A percentile compares a stretch with the other conserved stretches of the same genome.
phyloP scores from a whole-genome alignment of 108 stramenopile genomes.

The Nitzschia inconspicua region DNA sequence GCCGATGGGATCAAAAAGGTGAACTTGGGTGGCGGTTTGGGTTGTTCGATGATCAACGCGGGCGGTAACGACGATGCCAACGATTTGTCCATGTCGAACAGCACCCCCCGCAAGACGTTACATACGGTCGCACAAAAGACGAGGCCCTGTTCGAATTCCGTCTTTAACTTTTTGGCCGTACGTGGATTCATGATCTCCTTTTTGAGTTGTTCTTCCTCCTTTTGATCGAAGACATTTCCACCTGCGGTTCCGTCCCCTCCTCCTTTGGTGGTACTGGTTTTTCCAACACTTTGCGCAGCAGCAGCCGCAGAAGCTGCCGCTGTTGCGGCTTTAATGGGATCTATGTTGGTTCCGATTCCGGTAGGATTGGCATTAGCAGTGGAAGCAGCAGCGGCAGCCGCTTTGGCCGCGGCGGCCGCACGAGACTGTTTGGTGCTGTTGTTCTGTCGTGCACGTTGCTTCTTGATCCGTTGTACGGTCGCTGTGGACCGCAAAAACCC shows the following conservation, averaged over 20 bases:
- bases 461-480: slow-evolving; percentile 67
- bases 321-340: slow-evolving; percentile 28
- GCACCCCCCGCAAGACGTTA: slow-evolving; percentile 43
- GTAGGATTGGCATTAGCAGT: no score
- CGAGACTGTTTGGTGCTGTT: slow-evolving; percentile 27
- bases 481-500: slow-evolving; percentile 73
- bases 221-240: slow-evolving; percentile 19
- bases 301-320: slow-evolving; percentile 12
- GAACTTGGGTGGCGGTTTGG: slow-evolving; percentile 9
- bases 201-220: slow-evolving; percentile 32
- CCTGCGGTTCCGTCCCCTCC: neutral
- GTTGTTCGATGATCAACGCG: slow-evolving; percentile 3
- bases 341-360: slow-evolving; percentile 13
- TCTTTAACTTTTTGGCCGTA: slow-evolving; percentile 67
- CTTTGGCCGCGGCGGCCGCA: slow-evolving; percentile 1
- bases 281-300: neutral
- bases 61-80: slow-evolving; percentile 19
- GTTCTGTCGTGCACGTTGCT: slow-evolving; percentile 64
- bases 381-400: neutral
- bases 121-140: slow-evolving; percentile 60
- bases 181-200: slow-evolving; percentile 64
- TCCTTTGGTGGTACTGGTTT: no score
- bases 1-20: slow-evolving; percentile 6
- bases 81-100: slow-evolving; percentile 55
- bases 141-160: slow-evolving; percentile 57